These are phyloP conservation scores for Xylaria sp. DNA, from an alignment of 2,329 filamentous ascomycete genomes.

Conservation along the genomic window DNA sequence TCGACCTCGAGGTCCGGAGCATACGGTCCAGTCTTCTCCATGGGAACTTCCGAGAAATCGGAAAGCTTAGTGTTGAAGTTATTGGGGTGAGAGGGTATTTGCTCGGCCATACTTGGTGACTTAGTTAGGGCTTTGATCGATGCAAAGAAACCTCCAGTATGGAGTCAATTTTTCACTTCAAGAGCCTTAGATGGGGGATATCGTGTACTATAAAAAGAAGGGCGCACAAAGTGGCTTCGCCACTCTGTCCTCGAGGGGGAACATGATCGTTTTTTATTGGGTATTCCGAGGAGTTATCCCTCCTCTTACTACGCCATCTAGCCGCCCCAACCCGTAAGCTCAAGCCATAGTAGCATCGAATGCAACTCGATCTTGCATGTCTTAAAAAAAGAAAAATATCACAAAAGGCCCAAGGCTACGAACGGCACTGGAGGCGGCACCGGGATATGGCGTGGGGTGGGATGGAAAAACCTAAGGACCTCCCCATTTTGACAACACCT, in stretches of 20 bases:
- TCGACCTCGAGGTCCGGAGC: slow-evolving; percentile 48
- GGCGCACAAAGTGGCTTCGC: not conserved
- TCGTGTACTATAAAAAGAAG: not conserved
- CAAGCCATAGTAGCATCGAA: not conserved
- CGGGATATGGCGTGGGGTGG: too few species aligned
- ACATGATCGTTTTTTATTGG: not conserved
- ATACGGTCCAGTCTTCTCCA: slow-evolving; percentile 35
- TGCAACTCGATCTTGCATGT: slow-evolving; percentile 4
- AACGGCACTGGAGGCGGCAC: too few species aligned
- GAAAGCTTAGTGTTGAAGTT: slow-evolving; percentile 36
- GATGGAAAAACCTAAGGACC: too few species aligned
- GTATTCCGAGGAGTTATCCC: not conserved
- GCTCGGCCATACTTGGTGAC: slow-evolving; percentile 20
- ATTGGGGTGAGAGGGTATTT: slow-evolving; percentile 15
- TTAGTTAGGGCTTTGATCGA: not conserved
- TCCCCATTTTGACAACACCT: too few species aligned
- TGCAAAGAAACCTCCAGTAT: not conserved
- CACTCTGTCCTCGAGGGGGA: slow-evolving; percentile 7
- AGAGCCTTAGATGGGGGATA: not conserved
- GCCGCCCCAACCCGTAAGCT: not conserved
- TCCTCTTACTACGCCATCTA: not conserved
- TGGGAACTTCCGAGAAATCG: slow-evolving; percentile 30
- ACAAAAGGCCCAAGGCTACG: too few species aligned
- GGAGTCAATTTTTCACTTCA: not conserved
- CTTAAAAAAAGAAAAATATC: too few species aligned